Percentiles rank a stretch among this genome's conserved stretches.
Evolutionary conservation across 371 early-diverging fungal species (phyloP).

Genomic region (Polyrhizophydium stewartii): DNA sequence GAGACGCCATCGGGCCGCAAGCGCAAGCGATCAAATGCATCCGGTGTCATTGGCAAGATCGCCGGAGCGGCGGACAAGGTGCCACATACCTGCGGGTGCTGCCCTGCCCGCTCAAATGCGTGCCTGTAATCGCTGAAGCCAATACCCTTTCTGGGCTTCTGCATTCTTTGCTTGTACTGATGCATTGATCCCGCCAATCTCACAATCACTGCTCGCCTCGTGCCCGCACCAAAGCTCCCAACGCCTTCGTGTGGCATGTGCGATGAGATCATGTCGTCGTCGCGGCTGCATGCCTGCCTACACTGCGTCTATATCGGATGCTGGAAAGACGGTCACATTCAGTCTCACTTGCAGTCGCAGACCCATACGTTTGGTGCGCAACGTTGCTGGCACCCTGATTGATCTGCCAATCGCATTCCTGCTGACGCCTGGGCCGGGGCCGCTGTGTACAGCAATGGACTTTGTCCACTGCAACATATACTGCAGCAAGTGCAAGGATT

Average conservation of each 20-base stretch:
- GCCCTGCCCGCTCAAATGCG: too few relatives aligned
- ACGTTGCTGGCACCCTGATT: too few relatives aligned
- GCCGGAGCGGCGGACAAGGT: background rate
- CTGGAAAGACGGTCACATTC: constrained; percentile 62
- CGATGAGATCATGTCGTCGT: constrained; percentile 44
- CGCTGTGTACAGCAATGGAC: constrained; percentile 54
- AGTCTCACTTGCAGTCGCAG: constrained; percentile 52
- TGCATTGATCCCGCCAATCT: too few relatives aligned
- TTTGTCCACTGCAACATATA: constrained; percentile 59
- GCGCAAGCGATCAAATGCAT: background rate
- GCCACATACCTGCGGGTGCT: background rate
- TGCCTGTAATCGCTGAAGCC: too few relatives aligned
- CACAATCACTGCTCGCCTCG: background rate
- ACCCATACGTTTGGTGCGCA: constrained; percentile 66
- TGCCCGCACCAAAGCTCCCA: constrained; percentile 47
- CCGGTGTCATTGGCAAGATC: background rate
- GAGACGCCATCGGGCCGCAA: background rate
- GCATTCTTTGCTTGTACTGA: too few relatives aligned
- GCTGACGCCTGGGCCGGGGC: background rate
- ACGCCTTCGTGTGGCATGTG: constrained; percentile 64
- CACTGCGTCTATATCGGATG: constrained; percentile 62
- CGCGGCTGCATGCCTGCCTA: constrained; percentile 77
- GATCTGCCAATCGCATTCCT: background rate
- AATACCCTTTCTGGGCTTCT: too few relatives aligned
- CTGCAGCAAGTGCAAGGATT: constrained; percentile 79